Conservation (phyloP, 2,329 filamentous ascomycete species). For the Sporothrix inflata region DNA sequence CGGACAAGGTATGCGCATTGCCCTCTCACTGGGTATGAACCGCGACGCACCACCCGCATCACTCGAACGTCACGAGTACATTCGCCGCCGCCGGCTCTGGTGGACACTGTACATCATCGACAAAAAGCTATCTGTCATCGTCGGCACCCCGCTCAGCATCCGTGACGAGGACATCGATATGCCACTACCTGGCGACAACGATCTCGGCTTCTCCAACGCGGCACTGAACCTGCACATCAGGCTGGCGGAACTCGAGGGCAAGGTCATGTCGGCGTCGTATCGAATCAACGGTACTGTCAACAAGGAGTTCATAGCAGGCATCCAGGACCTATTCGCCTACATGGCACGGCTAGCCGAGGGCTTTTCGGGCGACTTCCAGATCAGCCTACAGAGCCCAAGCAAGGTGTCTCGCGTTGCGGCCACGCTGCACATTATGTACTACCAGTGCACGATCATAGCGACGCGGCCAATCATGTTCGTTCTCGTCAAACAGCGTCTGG, state of each 20-base stretch:
- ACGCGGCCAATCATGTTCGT: conserved; percentile 12
- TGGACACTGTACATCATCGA: background rate
- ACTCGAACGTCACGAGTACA: background rate
- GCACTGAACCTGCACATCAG: background rate
- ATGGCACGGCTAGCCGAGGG: background rate
- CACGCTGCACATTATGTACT: conserved; percentile 6
- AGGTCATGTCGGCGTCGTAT: background rate
- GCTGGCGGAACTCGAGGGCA: background rate
- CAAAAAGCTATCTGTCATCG: background rate
- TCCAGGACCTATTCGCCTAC: background rate
- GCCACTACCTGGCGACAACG: background rate
- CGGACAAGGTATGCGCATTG: background rate
- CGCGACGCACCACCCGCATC: background rate
- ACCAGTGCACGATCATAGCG: conserved; percentile 3
- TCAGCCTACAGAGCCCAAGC: background rate
- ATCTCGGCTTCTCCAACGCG: background rate
- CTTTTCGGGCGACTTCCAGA: background rate
- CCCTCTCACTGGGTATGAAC: background rate
- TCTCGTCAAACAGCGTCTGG: background rate
- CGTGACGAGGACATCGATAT: background rate
- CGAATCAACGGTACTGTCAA: background rate
- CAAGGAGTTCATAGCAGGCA: background rate
- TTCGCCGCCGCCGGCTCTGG: background rate
- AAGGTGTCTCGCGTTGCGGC: background rate
- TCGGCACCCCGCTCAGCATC: background rate